A percentile compares a stretch with the other conserved stretches of the same genome.
These are phyloP conservation scores for Floccularia luteovirens DNA, from an alignment of 768 basidiomycete species.

Conservation along the genomic window DNA sequence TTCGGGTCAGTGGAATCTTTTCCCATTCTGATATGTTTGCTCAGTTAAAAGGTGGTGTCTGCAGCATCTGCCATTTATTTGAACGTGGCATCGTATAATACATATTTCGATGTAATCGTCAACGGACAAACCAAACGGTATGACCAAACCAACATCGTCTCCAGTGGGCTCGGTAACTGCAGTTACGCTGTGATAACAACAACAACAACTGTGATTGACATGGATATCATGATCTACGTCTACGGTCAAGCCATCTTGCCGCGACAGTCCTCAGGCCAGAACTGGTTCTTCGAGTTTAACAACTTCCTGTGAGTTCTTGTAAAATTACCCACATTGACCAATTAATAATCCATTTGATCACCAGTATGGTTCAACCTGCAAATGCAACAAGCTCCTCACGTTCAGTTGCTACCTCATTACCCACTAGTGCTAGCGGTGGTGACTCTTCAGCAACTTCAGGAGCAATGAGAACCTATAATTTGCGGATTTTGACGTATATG, in stretches of 20 bases:
- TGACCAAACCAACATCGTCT: neutral
- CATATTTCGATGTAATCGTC: neutral
- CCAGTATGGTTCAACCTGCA: neutral
- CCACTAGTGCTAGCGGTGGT: neutral
- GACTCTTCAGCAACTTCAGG: neutral
- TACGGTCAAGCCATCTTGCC: neutral
- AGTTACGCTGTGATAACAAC: neutral
- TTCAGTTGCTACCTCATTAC: neutral
- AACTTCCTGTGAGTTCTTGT: constrained; percentile 1
- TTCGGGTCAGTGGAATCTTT: neutral
- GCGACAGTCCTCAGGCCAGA: neutral
- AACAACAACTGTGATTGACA: neutral
- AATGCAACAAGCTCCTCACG: neutral
- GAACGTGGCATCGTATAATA: neutral
- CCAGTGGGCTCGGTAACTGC: neutral
- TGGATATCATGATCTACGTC: neutral
- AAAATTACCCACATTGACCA: neutral
- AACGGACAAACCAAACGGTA: neutral
- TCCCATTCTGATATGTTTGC: neutral
- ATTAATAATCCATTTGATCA: neutral
- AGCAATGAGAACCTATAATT: neutral
- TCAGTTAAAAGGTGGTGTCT: neutral
- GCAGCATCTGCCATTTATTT: neutral
- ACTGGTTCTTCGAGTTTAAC: constrained; percentile 2
- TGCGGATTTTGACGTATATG: neutral